Evolutionary conservation across 768 basidiomycete species (phyloP), one percentile per base, ranked within the genome.

Genomic region (Rhizopogon vulgaris): DNA sequence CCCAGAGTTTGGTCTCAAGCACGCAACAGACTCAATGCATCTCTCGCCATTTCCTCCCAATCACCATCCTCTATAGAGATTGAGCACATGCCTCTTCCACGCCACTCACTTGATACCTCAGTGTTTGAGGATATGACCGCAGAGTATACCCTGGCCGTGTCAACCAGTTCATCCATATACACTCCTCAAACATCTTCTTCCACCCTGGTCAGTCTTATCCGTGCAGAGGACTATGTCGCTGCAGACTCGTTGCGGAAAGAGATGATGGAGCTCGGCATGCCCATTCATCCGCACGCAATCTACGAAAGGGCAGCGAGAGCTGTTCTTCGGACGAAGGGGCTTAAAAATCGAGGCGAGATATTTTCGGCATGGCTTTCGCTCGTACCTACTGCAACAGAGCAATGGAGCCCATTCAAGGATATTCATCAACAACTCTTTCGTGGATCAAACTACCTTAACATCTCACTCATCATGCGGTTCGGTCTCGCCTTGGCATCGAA

Each of bases 331-430:
- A 24, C 32, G 45, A 46, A 34, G 14, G 45, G 18, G 14, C 39
- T 66, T 1, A 50, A 69, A 49, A 34, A 53, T 7, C 58, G 62
- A n/a, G 3, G 53, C 32, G 58, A 59, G 1, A 22, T 52, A 1
- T 67, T 67, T n/a, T 71, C 73, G 41, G 53, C 60, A 12, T 82
- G 80, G 80, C 59, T 78, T 48, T 63, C 69, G 4, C 67, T 79
- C 38, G 58, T 71, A 11, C 78, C 79, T 4, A 57, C 65, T 34
- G 67, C 65, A 3, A 48, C 62, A 25, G 51, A 58, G 12, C 46
- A 52, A 8, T 42, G 48, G 38, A 36, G 52, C 11, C 45, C 57
- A 12, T 59, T 75, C 55, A 40, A 60, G 14, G 38, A 48, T 14
- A 64, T 72, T 12, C 69, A 73, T 14, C 56, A 69, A n/a, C 60